A percentile compares a stretch with the other conserved stretches of the same genome.
These are phyloP conservation scores for Puccinia hordei DNA, from an alignment of 1,284 basidiomycete species.

Conservation along the genomic window DNA sequence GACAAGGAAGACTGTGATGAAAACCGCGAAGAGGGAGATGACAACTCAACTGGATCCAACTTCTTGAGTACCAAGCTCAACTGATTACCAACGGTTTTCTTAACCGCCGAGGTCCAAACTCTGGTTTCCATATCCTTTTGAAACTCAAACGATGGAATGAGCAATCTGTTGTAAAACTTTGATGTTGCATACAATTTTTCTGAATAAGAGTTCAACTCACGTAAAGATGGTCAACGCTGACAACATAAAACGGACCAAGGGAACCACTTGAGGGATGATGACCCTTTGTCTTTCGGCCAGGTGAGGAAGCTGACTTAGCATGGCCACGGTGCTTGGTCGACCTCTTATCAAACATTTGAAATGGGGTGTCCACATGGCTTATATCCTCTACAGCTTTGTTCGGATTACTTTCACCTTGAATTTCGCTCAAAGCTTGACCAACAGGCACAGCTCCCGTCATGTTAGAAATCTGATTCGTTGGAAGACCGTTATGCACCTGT, in stretches of 20 bases:
- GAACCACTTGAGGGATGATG: neutral
- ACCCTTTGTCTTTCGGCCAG: neutral
- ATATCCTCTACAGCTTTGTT: neutral
- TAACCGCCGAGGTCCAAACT: conserved; percentile 28
- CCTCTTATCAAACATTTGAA: neutral
- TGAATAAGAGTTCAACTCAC: neutral
- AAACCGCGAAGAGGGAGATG: neutral
- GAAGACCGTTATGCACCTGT: neutral
- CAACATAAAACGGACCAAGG: conserved; percentile 41
- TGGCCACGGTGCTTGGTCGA: neutral
- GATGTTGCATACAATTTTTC: neutral
- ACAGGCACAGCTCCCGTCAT: neutral
- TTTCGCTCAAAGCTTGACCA: neutral
- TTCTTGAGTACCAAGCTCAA: conserved; percentile 43
- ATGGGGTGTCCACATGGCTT: neutral
- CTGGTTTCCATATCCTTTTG: conserved; percentile 49
- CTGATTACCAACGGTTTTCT: conserved; percentile 47
- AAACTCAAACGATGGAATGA: neutral
- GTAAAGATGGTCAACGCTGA: conserved; percentile 47
- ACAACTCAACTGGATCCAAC: conserved; percentile 47
- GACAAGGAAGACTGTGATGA: neutral
- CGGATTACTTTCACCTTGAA: neutral
- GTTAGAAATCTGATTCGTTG: neutral
- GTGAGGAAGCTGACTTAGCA: neutral
- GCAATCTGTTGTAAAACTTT: neutral